These are phyloP conservation scores for Plasmodium billcollinsi DNA, from an alignment of 169 alveolate genomes.

Conservation along the genomic window DNA sequence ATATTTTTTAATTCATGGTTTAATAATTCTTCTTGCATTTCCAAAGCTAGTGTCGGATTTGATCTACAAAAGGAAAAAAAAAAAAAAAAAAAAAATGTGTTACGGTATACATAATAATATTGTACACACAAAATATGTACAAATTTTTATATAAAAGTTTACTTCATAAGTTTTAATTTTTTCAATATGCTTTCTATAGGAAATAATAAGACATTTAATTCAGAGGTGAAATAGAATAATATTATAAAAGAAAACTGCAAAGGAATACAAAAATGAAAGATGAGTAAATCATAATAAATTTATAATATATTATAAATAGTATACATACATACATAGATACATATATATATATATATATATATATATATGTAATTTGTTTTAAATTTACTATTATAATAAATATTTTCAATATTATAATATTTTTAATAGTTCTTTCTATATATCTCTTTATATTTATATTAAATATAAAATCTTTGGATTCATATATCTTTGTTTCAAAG, in stretches of 20 bases:
- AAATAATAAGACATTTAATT: conserved; percentile 33
- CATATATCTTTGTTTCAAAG: conserved; percentile 42
- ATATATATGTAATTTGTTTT: not conserved
- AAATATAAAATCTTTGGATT: conserved; percentile 40
- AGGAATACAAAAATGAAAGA: not conserved
- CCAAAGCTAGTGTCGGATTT: conserved; percentile 56
- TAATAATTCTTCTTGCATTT: conserved; percentile 63
- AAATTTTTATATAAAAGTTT: not conserved
- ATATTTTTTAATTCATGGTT: conserved; percentile 59
- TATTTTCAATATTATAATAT: conserved; percentile 25
- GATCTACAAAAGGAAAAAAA: conserved; percentile 4
- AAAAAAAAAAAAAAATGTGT: not conserved
- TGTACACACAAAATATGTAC: not conserved
- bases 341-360: not conserved
- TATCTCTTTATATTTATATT: conserved; percentile 37
- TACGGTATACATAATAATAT: not conserved
- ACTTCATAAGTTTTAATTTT: conserved; percentile 71
- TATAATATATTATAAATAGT: not conserved
- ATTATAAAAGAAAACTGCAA: conserved; percentile 52
- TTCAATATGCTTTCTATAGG: conserved; percentile 70
- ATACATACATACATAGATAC: no score
- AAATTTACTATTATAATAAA: conserved; percentile 36
- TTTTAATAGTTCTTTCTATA: conserved; percentile 35
- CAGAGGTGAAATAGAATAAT: conserved; percentile 46
- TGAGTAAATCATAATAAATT: not conserved